phyloP scores from a whole-genome alignment of 352 stramenopile genomes.

The Phytophthora capsici region DNA sequence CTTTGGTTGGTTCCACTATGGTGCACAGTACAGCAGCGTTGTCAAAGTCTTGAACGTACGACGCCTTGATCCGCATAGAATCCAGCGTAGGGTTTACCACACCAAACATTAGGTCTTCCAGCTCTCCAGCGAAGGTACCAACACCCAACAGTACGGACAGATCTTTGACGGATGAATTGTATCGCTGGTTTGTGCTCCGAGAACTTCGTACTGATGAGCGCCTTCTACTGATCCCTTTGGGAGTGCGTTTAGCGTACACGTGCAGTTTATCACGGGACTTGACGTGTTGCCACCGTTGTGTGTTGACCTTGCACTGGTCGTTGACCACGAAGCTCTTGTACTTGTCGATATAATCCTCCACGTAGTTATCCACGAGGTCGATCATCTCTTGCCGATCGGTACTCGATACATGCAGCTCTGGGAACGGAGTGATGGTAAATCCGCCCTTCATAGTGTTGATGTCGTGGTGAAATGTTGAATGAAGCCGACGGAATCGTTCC shows the following conservation, averaged over 20 bases:
- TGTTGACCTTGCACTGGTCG: slow-evolving; percentile 18
- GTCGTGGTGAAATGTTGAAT: neutral
- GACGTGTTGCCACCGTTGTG: slow-evolving; percentile 20
- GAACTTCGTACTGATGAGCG: neutral
- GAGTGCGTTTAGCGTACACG: slow-evolving; percentile 15
- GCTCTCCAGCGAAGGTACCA: slow-evolving; percentile 23
- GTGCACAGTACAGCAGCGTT: slow-evolving; percentile 27
- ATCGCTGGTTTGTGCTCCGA: neutral
- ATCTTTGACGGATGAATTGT: slow-evolving; percentile 3
- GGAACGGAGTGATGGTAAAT: slow-evolving; percentile 5
- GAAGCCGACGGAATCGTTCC: neutral
- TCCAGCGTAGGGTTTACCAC: slow-evolving; percentile 32
- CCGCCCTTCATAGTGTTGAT: slow-evolving; percentile 4
- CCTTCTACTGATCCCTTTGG: neutral
- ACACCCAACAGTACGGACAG: slow-evolving; percentile 23
- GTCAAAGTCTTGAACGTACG: slow-evolving; percentile 28
- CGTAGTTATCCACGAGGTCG: slow-evolving; percentile 7
- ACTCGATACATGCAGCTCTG: slow-evolving; percentile 1
- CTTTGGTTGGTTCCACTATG: slow-evolving; percentile 26
- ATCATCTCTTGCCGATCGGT: slow-evolving; percentile 11
- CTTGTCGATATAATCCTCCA: slow-evolving; percentile 22
- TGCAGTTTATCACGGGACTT: slow-evolving; percentile 20
- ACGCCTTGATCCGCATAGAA: slow-evolving; percentile 35
- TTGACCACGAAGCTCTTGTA: slow-evolving; percentile 7
- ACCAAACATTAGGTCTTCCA: slow-evolving; percentile 45